These are phyloP conservation scores for Trametopsis cervina DNA, from an alignment of 768 basidiomycete genomes.

Conservation along the genomic window DNA sequence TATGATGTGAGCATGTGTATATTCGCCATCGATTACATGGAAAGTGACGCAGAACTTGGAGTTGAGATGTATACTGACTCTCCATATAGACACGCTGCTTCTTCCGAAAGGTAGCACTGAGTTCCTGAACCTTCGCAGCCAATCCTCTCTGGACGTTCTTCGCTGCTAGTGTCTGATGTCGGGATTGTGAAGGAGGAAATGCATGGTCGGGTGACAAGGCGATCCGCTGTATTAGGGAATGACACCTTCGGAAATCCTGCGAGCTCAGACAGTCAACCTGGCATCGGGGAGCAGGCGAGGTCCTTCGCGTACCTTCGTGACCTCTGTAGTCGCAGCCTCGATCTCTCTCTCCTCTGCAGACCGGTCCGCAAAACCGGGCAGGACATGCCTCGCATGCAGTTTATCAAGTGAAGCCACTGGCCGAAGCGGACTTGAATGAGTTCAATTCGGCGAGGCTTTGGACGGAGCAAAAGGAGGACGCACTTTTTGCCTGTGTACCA, in stretches of 20 bases:
- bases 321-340: conserved; percentile 73
- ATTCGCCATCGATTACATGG: conserved; percentile 5
- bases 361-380: conserved; percentile 96
- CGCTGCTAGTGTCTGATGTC: conserved; percentile 57
- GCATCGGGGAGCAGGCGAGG: background rate
- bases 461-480: conserved; percentile 22
- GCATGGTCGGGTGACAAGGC: conserved; percentile 45
- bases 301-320: conserved; percentile 61
- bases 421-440: conserved; percentile 14
- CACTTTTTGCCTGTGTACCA: conserved; percentile 72
- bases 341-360: conserved; percentile 92
- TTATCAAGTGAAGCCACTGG: conserved; percentile 87
- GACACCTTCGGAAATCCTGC: conserved; percentile 35
- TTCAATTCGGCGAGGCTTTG: conserved; percentile 8
- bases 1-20: conserved; percentile 7
- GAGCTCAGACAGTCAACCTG: conserved; percentile 9
- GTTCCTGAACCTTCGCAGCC: conserved; percentile 92
- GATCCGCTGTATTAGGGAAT: conserved; percentile 70
- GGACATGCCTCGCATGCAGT: conserved; percentile 90
- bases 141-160: conserved; percentile 94
- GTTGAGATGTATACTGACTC: conserved; percentile 50
- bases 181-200: conserved; percentile 54
- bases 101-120: conserved; percentile 89
- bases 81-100: conserved; percentile 99
- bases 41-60: conserved; percentile 6